Evolutionary conservation across 78 protist species (phyloP).

Genomic region (Planoprotostelium fungivorum): DNA sequence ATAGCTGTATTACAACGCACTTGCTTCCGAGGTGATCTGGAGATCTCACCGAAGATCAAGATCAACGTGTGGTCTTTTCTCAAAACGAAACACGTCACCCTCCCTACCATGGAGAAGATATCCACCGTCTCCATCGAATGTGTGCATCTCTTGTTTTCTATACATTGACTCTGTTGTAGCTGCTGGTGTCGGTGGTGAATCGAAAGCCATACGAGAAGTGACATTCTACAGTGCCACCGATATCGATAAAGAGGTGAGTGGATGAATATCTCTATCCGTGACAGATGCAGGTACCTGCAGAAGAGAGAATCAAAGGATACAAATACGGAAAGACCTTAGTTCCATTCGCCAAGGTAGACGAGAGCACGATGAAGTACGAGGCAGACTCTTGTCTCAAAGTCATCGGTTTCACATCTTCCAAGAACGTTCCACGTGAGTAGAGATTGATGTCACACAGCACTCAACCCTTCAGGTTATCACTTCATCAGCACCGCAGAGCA

Average conservation of each 20-base stretch:
- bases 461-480: conserved; percentile 17
- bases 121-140: conserved; percentile 18
- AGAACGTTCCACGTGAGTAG: not conserved
- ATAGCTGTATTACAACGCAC: conserved; percentile 46
- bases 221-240: conserved; percentile 31
- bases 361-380: conserved; percentile 21
- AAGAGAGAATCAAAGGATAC: conserved; percentile 48
- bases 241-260: conserved; percentile 54
- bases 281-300: not conserved
- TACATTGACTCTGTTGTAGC: too few species aligned
- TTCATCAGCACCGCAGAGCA: conserved; percentile 29
- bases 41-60: conserved; percentile 14
- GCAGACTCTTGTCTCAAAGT: conserved; percentile 32
- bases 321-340: conserved; percentile 63
- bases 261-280: not conserved
- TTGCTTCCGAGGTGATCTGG: conserved; percentile 33
- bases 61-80: conserved; percentile 40
- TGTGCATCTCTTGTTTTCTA: too few species aligned
- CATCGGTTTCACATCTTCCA: conserved; percentile 19
- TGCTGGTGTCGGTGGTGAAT: not conserved
- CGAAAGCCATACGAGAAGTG: conserved; percentile 28
- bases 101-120: conserved; percentile 47
- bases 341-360: conserved; percentile 69
- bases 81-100: conserved; percentile 22
- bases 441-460: not conserved